Evolutionary conservation across 2,329 filamentous ascomycete genomes (phyloP).

Genomic region (Aspergillus persii): DNA sequence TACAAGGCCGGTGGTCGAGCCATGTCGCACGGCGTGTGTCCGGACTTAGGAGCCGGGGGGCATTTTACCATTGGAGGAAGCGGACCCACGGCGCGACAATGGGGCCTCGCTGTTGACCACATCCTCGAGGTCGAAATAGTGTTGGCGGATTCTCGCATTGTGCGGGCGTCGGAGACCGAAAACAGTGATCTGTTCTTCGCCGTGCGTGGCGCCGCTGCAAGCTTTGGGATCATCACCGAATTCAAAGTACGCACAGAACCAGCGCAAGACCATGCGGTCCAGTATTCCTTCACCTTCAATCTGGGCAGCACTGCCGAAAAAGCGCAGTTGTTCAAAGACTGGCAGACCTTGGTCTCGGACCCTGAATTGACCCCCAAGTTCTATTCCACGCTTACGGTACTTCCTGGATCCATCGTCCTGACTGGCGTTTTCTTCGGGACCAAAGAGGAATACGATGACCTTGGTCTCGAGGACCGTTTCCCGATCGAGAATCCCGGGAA

Average conservation of each 20-base stretch:
- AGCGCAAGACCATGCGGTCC: slow-evolving; percentile 49
- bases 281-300: slow-evolving; percentile 58
- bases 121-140: slow-evolving; percentile 51
- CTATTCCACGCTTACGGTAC: slow-evolving; percentile 50
- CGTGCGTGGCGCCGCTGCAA: slow-evolving; percentile 36
- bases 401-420: slow-evolving; percentile 49
- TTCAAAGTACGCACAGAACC: slow-evolving; percentile 39
- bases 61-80: slow-evolving; percentile 42
- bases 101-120: slow-evolving; percentile 53
- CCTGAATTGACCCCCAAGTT: slow-evolving; percentile 59
- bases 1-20: slow-evolving; percentile 30
- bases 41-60: slow-evolving; percentile 40
- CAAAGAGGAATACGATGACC: slow-evolving; percentile 52
- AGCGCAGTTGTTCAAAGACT: slow-evolving; percentile 53
- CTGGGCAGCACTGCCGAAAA: slow-evolving; percentile 50
- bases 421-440: slow-evolving; percentile 62
- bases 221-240: slow-evolving; percentile 40
- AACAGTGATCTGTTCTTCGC: slow-evolving; percentile 37
- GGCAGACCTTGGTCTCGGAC: slow-evolving; percentile 58
- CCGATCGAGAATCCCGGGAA: slow-evolving; percentile 19
- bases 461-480: slow-evolving; percentile 28
- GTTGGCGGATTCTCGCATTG: slow-evolving; percentile 39
- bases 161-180: slow-evolving; percentile 27
- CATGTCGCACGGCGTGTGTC: slow-evolving; percentile 40
- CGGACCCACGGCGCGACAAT: slow-evolving; percentile 46